A percentile compares a stretch with the other conserved stretches of the same genome.
Conservation (phyloP, 2,329 filamentous ascomycete genomes). For the Microsporum ferrugineum region DNA sequence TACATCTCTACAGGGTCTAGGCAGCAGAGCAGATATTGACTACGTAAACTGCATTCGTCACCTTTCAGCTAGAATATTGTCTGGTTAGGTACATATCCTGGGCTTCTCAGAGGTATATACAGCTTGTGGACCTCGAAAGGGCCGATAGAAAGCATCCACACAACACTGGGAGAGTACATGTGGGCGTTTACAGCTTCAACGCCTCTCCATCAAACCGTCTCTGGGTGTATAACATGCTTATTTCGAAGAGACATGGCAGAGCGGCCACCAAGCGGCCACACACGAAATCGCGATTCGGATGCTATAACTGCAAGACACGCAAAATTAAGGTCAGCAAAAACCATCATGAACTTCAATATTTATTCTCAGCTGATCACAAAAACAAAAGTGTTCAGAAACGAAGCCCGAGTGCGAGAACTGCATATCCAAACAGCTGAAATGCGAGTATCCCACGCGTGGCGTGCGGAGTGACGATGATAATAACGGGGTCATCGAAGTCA, state of each 20-base stretch:
- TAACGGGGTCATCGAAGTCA: background rate
- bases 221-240: background rate
- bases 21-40: background rate
- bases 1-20: no score
- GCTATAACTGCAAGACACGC: slow-evolving; percentile 29
- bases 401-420: slow-evolving; percentile 27
- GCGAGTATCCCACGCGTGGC: slow-evolving; percentile 20
- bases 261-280: background rate
- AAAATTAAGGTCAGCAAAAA: slow-evolving; percentile 37
- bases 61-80: background rate
- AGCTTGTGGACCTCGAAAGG: background rate
- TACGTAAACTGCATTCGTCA: slow-evolving; percentile 2
- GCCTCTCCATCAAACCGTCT: background rate
- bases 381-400: slow-evolving; percentile 23
- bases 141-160: background rate
- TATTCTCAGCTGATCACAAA: background rate
- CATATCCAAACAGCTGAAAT: slow-evolving; percentile 20
- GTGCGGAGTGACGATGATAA: background rate
- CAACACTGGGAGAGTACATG: background rate
- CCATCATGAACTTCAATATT: no score
- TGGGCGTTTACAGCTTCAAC: background rate
- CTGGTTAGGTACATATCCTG: background rate
- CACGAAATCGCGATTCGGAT: slow-evolving; percentile 28
- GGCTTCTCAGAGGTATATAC: background rate
- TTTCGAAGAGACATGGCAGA: background rate